Evolutionary conservation across 1,284 basidiomycete genomes (phyloP).

Genomic region (Sphagnurus paluster): DNA sequence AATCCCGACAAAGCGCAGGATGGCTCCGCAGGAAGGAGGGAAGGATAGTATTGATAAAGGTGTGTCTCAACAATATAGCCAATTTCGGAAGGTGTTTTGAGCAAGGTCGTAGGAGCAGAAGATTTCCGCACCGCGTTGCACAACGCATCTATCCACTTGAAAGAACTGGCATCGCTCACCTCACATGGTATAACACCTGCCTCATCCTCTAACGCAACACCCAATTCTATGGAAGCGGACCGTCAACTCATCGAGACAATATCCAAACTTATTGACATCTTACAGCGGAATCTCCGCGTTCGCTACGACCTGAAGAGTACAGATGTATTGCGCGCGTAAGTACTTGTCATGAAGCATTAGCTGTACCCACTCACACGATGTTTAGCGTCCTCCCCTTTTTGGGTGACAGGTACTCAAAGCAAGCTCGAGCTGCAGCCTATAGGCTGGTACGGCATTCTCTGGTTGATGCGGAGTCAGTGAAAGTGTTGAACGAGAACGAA

Average conservation of each 20-base stretch:
- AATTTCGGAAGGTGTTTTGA: neutral
- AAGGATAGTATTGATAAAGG: conserved; percentile 47
- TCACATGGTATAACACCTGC: conserved; percentile 37
- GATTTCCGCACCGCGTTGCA: conserved; percentile 71
- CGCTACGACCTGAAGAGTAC: conserved; percentile 72
- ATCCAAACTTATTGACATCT: conserved; percentile 64
- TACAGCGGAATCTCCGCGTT: conserved; percentile 78
- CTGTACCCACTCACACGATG: conserved; percentile 9
- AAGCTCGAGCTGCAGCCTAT: conserved; percentile 84
- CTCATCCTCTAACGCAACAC: conserved; percentile 34
- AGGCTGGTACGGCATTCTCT: conserved; percentile 83
- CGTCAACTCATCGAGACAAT: conserved; percentile 63
- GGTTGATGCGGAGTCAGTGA: conserved; percentile 69
- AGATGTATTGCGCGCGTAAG: conserved; percentile 75
- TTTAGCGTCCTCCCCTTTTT: conserved; percentile 74
- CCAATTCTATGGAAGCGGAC: conserved; percentile 49
- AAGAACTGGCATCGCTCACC: conserved; percentile 45
- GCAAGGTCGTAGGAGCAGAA: conserved; percentile 38
- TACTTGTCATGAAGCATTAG: conserved; percentile 13
- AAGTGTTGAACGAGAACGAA: conserved; percentile 54
- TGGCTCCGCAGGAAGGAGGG: conserved; percentile 29
- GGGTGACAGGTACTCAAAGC: conserved; percentile 72
- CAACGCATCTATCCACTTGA: conserved; percentile 57
- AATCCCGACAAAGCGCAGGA: conserved; percentile 35
- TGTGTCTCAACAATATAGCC: conserved; percentile 12